Evolutionary conservation across 768 basidiomycete genomes (phyloP).

Genomic region (Mrakia frigida): DNA sequence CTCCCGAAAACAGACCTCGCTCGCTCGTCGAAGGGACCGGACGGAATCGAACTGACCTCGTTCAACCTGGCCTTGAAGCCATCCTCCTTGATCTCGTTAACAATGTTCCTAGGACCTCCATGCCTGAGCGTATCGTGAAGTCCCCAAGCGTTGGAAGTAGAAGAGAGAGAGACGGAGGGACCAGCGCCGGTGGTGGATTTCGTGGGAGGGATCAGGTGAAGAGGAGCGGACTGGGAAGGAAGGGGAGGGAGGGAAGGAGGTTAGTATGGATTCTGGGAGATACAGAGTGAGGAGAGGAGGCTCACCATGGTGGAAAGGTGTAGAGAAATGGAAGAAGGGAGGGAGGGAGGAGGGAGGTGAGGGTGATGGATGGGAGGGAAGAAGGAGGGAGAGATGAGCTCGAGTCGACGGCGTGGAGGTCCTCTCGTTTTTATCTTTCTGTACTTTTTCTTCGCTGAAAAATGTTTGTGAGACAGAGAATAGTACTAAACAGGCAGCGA

Average conservation of each 20-base stretch:
- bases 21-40: neutral
- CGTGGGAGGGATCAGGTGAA: conserved; percentile 24
- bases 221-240: conserved; percentile 28
- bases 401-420: neutral
- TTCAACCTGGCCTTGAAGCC: conserved; percentile 66
- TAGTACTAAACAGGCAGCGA: too few species aligned
- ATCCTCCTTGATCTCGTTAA: conserved; percentile 62
- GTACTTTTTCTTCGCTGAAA: too few species aligned
- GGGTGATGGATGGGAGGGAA: neutral
- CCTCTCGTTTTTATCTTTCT: too few species aligned
- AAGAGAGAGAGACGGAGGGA: conserved; percentile 34
- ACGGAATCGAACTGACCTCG: conserved; percentile 53
- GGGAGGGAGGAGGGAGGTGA: neutral
- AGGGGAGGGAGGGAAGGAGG: neutral
- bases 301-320: neutral
- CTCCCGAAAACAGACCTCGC: too few species aligned
- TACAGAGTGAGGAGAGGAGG: neutral
- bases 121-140: conserved; percentile 83
- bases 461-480: too few species aligned
- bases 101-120: conserved; percentile 69
- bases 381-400: neutral
- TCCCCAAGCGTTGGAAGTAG: conserved; percentile 55
- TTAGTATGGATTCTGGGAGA: neutral
- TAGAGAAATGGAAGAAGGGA: neutral
- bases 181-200: conserved; percentile 11